Percentiles rank a stretch among this genome's conserved stretches.
Conservation (phyloP, 306 rosid species). For the Rosa chinensis region DNA sequence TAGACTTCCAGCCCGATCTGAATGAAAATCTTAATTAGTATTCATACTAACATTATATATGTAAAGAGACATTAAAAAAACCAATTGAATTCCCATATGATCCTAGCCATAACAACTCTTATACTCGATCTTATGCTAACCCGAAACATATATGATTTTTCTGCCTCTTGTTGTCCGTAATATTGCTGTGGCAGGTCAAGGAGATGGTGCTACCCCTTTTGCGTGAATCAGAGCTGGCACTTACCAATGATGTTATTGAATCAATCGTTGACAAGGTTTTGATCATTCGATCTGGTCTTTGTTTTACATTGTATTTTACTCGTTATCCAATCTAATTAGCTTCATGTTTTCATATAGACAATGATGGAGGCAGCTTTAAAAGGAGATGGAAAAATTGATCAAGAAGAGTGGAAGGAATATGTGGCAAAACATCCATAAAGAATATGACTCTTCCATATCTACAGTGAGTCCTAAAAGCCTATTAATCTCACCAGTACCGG, state of each 20-base stretch:
- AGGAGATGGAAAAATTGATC: constrained; percentile 71
- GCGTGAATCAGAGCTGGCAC: constrained; percentile 51
- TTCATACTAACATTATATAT: too few relatives aligned
- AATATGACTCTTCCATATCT: constrained; percentile 74
- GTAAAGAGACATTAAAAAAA: too few relatives aligned
- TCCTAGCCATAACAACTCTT: too few relatives aligned
- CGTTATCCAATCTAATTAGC: neutral
- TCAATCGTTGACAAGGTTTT: constrained; percentile 65
- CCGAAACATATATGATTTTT: neutral
- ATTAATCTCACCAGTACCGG: neutral
- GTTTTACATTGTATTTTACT: constrained; percentile 10
- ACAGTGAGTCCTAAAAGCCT: constrained; percentile 43
- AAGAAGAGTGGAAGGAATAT: constrained; percentile 63
- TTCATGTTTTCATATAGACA: constrained; percentile 39
- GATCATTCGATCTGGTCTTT: neutral
- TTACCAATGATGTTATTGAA: constrained; percentile 53
- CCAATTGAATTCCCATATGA: too few relatives aligned
- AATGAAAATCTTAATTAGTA: too few relatives aligned
- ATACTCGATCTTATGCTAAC: too few relatives aligned
- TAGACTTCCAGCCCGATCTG: too few relatives aligned
- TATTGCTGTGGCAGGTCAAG: constrained; percentile 48
- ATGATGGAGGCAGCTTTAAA: constrained; percentile 60
- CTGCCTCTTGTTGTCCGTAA: neutral
- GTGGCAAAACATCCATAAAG: constrained; percentile 57
- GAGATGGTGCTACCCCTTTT: constrained; percentile 65